Conservation (phyloP, 108 stramenopile species). For the Fragilaria crotonensis region DNA sequence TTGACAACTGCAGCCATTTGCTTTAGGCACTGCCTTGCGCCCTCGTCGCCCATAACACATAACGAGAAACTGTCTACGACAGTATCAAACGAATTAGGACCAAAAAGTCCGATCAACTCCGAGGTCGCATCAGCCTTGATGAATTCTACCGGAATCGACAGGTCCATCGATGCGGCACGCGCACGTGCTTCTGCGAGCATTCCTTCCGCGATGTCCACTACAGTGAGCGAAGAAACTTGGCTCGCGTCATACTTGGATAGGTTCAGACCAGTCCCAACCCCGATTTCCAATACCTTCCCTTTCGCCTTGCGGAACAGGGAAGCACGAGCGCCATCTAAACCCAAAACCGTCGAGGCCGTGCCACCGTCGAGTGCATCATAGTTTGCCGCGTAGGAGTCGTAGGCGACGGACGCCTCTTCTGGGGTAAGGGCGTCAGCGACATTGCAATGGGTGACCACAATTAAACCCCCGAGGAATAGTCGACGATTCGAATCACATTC, state of each 20-base stretch:
- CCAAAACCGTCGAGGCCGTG: conserved; percentile 40
- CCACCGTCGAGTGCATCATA: conserved; percentile 84
- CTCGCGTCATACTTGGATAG: conserved; percentile 44
- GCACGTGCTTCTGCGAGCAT: conserved; percentile 62
- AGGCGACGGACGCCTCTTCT: conserved; percentile 48
- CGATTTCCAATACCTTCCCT: conserved; percentile 79
- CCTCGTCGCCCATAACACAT: conserved; percentile 77
- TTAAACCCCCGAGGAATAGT: too few relatives aligned
- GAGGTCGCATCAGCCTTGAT: conserved; percentile 75
- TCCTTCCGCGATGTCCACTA: conserved; percentile 69
- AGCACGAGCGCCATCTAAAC: conserved; percentile 62
- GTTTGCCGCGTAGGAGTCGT: conserved; percentile 64
- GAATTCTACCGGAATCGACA: conserved; percentile 33
- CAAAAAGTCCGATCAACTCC: conserved; percentile 49
- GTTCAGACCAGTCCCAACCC: conserved; percentile 81
- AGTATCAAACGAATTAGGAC: conserved; percentile 57
- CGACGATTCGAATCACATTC: too few relatives aligned
- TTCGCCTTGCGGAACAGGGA: conserved; percentile 40
- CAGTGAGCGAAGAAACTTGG: conserved; percentile 48
- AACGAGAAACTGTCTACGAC: conserved; percentile 81
- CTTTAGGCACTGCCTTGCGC: conserved; percentile 48
- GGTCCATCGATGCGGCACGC: conserved; percentile 5
- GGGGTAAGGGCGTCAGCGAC: conserved; percentile 49
- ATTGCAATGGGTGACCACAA: too few relatives aligned
- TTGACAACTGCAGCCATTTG: conserved; percentile 63